Percentiles rank a stretch among this genome's conserved stretches.
phyloP scores from a whole-genome alignment of 2,329 filamentous ascomycete species.

The Fusarium poae region DNA sequence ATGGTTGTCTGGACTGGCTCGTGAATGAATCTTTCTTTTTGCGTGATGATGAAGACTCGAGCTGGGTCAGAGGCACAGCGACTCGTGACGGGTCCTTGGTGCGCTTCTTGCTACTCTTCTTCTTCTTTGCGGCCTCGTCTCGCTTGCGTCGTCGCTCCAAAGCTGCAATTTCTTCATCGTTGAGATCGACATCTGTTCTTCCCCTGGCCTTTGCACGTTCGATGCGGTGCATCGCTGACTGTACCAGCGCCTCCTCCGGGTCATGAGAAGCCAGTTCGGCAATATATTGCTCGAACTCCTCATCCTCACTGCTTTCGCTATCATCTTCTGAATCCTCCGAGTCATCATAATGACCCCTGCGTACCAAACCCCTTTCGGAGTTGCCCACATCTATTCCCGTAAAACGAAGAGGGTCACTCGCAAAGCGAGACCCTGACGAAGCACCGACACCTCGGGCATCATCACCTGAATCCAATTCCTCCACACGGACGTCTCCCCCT shows the following conservation, averaged over 20 bases:
- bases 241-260: slow-evolving; percentile 80
- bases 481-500: slow-evolving; percentile 62
- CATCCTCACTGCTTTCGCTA: slow-evolving; percentile 53
- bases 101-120: slow-evolving; percentile 55
- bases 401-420: slow-evolving; percentile 71
- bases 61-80: slow-evolving; percentile 66
- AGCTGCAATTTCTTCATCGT: slow-evolving; percentile 82
- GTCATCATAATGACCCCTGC: slow-evolving; percentile 54
- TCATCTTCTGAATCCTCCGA: slow-evolving; percentile 53
- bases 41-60: slow-evolving; percentile 59
- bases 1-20: slow-evolving; percentile 56
- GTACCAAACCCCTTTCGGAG: slow-evolving; percentile 54
- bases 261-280: slow-evolving; percentile 70
- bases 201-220: slow-evolving; percentile 81
- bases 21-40: slow-evolving; percentile 52
- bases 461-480: slow-evolving; percentile 76
- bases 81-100: slow-evolving; percentile 60
- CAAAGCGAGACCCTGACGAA: slow-evolving; percentile 62
- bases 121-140: slow-evolving; percentile 56
- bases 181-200: slow-evolving; percentile 83
- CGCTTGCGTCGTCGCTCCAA: slow-evolving; percentile 77
- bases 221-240: slow-evolving; percentile 84
- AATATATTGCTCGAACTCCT: slow-evolving; percentile 63
- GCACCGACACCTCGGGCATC: slow-evolving; percentile 69
- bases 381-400: slow-evolving; percentile 70